Base-by-base conservation (phyloP, 2,329 filamentous ascomycete genomes). In the Apiospora koreana region DNA sequence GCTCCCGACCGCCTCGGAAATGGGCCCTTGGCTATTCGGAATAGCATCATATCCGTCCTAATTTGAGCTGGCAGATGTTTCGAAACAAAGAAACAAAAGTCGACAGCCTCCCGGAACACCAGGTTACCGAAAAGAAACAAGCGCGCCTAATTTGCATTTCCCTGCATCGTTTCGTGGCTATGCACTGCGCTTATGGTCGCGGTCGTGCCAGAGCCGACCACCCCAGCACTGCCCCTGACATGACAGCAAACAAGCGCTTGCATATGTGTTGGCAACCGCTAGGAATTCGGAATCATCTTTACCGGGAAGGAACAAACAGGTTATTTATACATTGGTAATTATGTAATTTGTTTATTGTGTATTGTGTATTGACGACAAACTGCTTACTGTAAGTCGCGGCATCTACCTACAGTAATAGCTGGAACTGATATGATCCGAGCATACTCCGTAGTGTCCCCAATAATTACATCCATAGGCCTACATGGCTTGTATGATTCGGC, bases 31-130 rank as follows among this genome's bases (percentile, higher is more conserved):
- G 25, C 18, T 12, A n/a, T 62, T 62, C 54, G 54, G 54, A n/a
- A 62, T 62, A 62, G 54, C 54, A 38, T 62, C 54, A 35, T 8
- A 38, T 62, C 54, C 54, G 54, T 62, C 35, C 54, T 62, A 62
- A 62, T 38, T 62, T 38, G 31, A 62, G 54, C 31, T 62, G 54
- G 31, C 31, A 35, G 31, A 62, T 38, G 54, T 62, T 62, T 62
- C 54, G 54, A 62, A 62, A 62, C 31, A 62, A 62, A 62, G 54
- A 62, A 23, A 62, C 54, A 62, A 38, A 38, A 3, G 18, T 38
- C 2, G 21, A 35, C 9, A 62, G 54, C 54, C 28, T 62, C 28
- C 31, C 54, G 54, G 54, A 38, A 38, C 54, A n/a, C 18, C 9
- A n/a, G 18, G 31, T n/a, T 62, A 12, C 31, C 31, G 31, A n/a